Conservation (phyloP, 345 rosid genomes). For the Murraya paniculata region DNA sequence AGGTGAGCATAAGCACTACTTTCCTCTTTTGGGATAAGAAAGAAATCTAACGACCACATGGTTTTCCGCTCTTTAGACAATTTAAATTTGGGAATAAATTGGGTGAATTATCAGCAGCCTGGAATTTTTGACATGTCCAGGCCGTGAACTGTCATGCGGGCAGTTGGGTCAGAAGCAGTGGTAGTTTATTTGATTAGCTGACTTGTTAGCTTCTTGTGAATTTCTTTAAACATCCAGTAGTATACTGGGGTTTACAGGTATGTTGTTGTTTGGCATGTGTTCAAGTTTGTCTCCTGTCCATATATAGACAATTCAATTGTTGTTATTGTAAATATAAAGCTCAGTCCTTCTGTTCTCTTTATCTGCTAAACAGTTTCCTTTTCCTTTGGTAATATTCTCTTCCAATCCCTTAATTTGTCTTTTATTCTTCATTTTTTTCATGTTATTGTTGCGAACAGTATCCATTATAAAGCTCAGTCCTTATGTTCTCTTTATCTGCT, state of each 20-base stretch:
- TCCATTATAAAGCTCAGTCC: neutral
- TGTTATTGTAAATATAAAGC: neutral
- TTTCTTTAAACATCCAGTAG: neutral
- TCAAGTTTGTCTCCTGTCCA: neutral
- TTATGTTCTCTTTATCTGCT: neutral
- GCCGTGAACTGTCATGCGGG: neutral
- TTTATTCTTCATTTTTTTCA: neutral
- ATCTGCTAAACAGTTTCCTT: neutral
- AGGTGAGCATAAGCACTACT: constrained; percentile 43
- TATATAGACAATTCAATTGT: neutral
- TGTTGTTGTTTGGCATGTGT: neutral
- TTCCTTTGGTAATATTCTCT: neutral
- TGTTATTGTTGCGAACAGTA: neutral
- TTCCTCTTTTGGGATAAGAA: neutral
- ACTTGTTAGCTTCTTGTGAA: neutral
- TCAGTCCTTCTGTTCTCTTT: neutral
- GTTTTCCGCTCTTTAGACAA: constrained; percentile 1
- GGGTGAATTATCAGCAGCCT: neutral
- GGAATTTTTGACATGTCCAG: neutral
- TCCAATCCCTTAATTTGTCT: neutral
- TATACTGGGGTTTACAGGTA: neutral
- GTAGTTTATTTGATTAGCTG: neutral
- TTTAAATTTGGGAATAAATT: constrained; percentile 8
- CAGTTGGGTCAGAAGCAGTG: neutral
- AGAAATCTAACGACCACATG: neutral